Conservation (phyloP, 768 basidiomycete species). For the Suillus sp. region DNA sequence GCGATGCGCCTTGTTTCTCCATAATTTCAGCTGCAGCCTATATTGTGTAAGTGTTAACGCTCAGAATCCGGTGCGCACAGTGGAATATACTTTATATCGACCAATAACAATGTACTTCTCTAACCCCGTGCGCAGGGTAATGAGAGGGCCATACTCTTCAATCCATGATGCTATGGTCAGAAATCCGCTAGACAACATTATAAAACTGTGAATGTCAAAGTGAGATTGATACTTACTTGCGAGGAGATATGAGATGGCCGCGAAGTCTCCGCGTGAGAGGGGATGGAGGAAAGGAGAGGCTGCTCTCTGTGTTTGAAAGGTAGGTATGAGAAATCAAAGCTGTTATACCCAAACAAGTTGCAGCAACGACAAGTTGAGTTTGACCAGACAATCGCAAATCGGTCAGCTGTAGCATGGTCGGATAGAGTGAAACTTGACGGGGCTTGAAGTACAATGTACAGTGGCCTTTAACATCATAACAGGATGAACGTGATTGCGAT, state of each 20-base stretch:
- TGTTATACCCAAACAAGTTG: background rate
- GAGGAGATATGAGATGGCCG: background rate
- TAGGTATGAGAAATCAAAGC: background rate
- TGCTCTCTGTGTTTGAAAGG: background rate
- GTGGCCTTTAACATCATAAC: background rate
- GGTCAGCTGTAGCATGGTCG: background rate
- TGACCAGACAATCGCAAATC: background rate
- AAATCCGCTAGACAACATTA: background rate
- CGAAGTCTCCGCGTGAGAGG: background rate
- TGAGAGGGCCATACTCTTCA: slow-evolving; percentile 13
- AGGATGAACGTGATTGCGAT: background rate
- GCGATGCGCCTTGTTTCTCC: slow-evolving; percentile 57
- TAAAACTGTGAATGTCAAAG: background rate
- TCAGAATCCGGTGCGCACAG: background rate
- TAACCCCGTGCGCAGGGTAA: slow-evolving; percentile 6
- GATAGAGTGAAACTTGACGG: background rate
- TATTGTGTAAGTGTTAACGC: background rate
- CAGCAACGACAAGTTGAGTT: background rate
- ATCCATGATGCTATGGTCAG: slow-evolving; percentile 10
- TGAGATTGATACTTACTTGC: background rate
- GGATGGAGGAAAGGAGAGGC: background rate
- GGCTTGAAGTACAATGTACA: background rate
- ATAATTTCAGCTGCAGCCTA: slow-evolving; percentile 53
- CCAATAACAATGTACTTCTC: slow-evolving; percentile 12
- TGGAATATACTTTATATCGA: slow-evolving; percentile 9